Evolutionary conservation across 257 asterid genomes (phyloP).

Genomic region (Salvia splendens): DNA sequence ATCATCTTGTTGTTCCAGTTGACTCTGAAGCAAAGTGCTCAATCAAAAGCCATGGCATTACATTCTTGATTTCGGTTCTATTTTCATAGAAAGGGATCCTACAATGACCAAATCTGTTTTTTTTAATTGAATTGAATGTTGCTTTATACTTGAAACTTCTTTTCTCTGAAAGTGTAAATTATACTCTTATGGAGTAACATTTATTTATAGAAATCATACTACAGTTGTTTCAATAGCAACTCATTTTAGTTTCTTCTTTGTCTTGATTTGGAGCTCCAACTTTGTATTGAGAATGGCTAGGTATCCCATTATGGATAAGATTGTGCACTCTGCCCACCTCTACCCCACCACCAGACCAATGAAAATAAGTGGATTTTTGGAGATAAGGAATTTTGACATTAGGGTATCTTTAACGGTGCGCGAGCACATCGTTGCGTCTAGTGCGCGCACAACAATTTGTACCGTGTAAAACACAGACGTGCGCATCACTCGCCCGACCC

Average conservation of each 20-base stretch:
- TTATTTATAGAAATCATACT: constrained; percentile 8
- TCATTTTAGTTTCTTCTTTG: not conserved
- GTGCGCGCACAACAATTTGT: no score
- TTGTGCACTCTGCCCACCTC: constrained; percentile 11
- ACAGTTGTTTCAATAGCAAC: not conserved
- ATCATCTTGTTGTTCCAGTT: constrained; percentile 61
- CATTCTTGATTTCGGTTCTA: constrained; percentile 19
- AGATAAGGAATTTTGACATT: constrained; percentile 17
- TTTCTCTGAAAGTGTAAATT: constrained; percentile 32
- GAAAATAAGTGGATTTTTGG: constrained; percentile 11
- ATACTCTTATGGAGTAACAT: not conserved
- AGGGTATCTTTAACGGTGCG: not conserved
- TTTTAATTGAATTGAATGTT: constrained; percentile 14
- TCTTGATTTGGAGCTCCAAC: constrained; percentile 8
- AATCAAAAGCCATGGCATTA: constrained; percentile 2
- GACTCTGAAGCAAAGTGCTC: constrained; percentile 22
- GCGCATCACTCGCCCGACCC: no score
- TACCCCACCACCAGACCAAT: not conserved
- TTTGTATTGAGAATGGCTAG: not conserved
- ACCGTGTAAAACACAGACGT: no score
- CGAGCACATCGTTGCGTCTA: no score
- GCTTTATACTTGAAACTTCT: constrained; percentile 5
- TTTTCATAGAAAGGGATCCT: constrained; percentile 29
- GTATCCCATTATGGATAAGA: not conserved
- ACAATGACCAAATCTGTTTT: constrained; percentile 19